Base-by-base conservation (phyloP, 768 basidiomycete genomes). In the Rhodotorula paludigena region DNA sequence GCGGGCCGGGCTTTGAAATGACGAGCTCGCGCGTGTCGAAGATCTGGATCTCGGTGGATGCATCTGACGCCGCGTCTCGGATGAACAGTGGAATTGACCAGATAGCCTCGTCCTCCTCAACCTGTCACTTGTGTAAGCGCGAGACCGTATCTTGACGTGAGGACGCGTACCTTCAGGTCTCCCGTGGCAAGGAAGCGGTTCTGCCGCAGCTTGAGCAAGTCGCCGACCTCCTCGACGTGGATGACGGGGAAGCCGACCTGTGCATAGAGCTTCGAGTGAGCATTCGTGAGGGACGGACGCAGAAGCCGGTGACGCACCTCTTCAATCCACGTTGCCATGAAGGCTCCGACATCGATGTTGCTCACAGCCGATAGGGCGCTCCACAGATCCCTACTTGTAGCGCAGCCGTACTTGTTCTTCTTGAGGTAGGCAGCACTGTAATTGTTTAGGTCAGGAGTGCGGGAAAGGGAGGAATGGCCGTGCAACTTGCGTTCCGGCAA, bases 301-400 rank as follows among this genome's bases (percentile, higher is more conserved):
- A 32, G 48, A 7, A 9, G 9, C 30, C 1, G 51, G 14, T 12
- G 15, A n/a, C 47, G 48, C n/a, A 84, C 82, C 83, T 83, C 89
- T 60, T 85, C 83, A 45, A 91, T 87, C 94, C 93, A 99, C 76
- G 87, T 88, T 64, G 89, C 85, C 89, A 97, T 92, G 73, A 97
- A 82, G 55, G 82, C 81, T 6, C 87, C 82, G 45, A 93, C 83
- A 72, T 96, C 86, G 30, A 86, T 76, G 12, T 83, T 87, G 47
- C 86, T 89, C 2, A 91, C 85, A 70, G 83, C 82, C 56, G 84
- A 81, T 61, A 97, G 89, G 35, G 90, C 92, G 62, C 86, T 81
- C 89, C 91, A 96, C 8, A 98, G 82, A 75, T 97, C 89, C 51
- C 82, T 84, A 6, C 91, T 93, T 55, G 86, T 84, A 54, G 86